Base-by-base conservation (phyloP, 768 basidiomycete genomes). In the Gautieria morchelliformis region DNA sequence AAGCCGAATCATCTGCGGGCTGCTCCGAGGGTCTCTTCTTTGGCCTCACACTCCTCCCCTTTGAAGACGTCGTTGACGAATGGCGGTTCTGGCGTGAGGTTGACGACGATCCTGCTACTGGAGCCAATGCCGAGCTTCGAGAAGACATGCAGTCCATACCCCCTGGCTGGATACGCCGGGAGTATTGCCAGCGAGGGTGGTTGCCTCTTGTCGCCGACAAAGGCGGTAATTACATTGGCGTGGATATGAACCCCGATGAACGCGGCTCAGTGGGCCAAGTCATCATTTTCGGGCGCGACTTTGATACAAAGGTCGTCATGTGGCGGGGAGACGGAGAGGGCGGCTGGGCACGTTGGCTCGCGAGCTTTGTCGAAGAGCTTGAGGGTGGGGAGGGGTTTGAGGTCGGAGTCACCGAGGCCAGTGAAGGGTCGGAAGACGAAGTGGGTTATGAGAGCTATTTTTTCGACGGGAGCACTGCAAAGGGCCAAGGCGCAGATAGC, bases 281-380 rank as follows among this genome's bases (percentile, higher is more conserved):
- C 48, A 96, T 99, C 58, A 85, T 97, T 50, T 99, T 98, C 68
- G 96, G 96, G n/a, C 82, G 96, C 52, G 96, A 98, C 67, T 97
- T 98, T 70, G 96, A 99, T 70, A 88, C 92, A 11, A 99, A 99
- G 68, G 90, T 96, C 39, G 94, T 98, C 42, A 75, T 98, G 47
- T 97, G 87, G 84, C 77, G 80, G 52, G 96, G 96, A 8, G 93
- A 97, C 58, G 93, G 93, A 8, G 78, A 80, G 15, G 84, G 80
- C 10, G 96, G 95, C 4, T 99, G 96, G 95, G 96, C 91, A 37
- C 83, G 84, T 65, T 99, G 93, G 92, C 72, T 98, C 52, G 84
- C 92, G 5, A 77, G 75, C 55, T 97, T 98, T 64, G 93, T 83
- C 1, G 95, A 98, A 30, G 93, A 97, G 50, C 69, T 99, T 20